Conservation (phyloP, 2,329 filamentous ascomycete genomes). For the Plectosphaerella sp. region DNA sequence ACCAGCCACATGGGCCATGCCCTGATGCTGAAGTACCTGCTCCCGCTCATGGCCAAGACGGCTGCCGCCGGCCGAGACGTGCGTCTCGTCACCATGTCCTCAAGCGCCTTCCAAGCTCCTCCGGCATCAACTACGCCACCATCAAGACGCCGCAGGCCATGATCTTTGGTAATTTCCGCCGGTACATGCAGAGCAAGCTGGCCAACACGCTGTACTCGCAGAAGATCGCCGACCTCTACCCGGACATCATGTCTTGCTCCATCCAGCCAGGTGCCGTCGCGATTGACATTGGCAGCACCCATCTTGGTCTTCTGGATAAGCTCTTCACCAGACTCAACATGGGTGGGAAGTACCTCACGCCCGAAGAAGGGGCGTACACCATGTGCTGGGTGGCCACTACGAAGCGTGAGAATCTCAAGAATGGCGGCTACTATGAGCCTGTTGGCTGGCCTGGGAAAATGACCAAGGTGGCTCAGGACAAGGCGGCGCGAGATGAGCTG, state of each 20-base stretch:
- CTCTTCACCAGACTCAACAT: not conserved
- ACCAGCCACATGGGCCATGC: constrained; percentile 23
- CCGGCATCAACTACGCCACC: constrained; percentile 5
- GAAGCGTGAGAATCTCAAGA: constrained; percentile 9
- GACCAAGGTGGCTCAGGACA: too few relatives aligned
- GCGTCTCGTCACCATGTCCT: constrained; percentile 22
- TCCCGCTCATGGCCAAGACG: constrained; percentile 16
- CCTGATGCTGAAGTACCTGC: constrained; percentile 16
- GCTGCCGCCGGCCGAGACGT: constrained; percentile 16
- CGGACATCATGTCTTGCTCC: constrained; percentile 34
- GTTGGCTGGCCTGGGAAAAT: constrained; percentile 14
- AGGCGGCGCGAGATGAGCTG: too few relatives aligned
- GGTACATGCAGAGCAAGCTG: constrained; percentile 8
- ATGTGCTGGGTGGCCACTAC: constrained; percentile 24
- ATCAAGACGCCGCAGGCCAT: constrained; percentile 1
- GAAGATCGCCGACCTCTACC: constrained; percentile 37
- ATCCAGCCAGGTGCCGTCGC: constrained; percentile 39
- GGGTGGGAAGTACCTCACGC: not conserved
- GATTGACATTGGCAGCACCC: not conserved
- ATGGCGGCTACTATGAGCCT: constrained; percentile 26
- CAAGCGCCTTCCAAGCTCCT: constrained; percentile 15
- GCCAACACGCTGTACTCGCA: constrained; percentile 25
- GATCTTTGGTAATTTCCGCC: constrained; percentile 8
- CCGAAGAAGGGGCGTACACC: constrained; percentile 18
- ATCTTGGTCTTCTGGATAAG: not conserved